A percentile compares a stretch with the other conserved stretches of the same genome.
phyloP scores from a whole-genome alignment of 345 rosid genomes.

The Hevea brasiliensis region DNA sequence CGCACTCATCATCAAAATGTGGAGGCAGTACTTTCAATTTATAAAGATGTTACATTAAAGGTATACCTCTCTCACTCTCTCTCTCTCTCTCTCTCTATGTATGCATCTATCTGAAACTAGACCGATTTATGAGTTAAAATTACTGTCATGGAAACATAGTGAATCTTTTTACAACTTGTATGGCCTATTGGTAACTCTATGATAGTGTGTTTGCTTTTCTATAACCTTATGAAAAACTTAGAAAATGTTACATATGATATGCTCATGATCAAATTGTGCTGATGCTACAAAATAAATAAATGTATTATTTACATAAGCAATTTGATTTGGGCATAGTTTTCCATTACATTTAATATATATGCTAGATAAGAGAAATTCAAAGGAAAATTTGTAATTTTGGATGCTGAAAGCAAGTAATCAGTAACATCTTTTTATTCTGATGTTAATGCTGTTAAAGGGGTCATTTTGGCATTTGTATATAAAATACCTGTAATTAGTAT shows the following conservation, averaged over 20 bases:
- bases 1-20: conserved; percentile 76
- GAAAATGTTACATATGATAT: too few relatives aligned
- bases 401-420: background rate
- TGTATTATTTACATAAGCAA: background rate
- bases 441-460: too few relatives aligned
- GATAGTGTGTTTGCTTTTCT: too few relatives aligned
- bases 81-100: conserved; percentile 19
- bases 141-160: background rate
- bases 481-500: background rate
- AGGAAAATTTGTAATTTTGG: background rate
- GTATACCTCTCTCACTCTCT: conserved; percentile 36
- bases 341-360: background rate
- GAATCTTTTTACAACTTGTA: background rate
- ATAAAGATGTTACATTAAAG: conserved; percentile 71
- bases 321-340: background rate
- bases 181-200: background rate
- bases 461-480: too few relatives aligned
- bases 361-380: background rate
- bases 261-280: too few relatives aligned
- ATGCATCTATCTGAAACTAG: background rate
- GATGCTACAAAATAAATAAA: background rate
- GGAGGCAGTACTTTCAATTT: conserved; percentile 81
- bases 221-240: too few relatives aligned
- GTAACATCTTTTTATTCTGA: too few relatives aligned
- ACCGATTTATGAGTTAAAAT: background rate